Evolutionary conservation across 345 rosid genomes (phyloP).

Genomic region (Eucalyptus regnans): DNA sequence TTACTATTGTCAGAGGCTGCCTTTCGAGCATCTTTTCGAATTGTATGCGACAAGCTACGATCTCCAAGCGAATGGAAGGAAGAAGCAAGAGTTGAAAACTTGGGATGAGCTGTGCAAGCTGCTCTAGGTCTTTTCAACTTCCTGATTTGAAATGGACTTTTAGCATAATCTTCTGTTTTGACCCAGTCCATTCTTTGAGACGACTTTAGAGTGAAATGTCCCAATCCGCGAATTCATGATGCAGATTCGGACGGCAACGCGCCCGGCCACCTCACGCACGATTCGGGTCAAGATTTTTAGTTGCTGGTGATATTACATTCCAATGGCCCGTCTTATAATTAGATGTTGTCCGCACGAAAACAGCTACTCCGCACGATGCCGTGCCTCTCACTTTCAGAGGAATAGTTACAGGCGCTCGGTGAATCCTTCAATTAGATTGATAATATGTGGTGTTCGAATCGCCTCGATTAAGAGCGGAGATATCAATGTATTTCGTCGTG

Average conservation of each 20-base stretch:
- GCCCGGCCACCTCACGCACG: background rate
- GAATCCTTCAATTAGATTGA: background rate
- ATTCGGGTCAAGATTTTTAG: background rate
- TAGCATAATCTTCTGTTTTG: background rate
- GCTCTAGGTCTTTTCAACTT: background rate
- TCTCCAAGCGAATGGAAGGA: background rate
- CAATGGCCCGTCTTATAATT: background rate
- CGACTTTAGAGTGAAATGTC: background rate
- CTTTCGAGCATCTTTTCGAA: background rate
- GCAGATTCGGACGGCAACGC: background rate
- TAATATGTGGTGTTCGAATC: background rate
- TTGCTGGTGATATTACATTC: background rate
- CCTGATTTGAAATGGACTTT: background rate
- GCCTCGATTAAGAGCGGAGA: fast-evolving
- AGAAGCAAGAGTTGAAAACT: background rate
- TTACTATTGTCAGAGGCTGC: background rate
- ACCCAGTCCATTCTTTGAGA: background rate
- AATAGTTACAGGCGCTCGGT: background rate
- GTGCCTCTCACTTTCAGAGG: background rate
- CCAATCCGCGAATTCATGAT: background rate
- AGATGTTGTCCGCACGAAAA: background rate
- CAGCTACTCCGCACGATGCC: background rate
- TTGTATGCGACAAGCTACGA: background rate
- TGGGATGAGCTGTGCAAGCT: background rate
- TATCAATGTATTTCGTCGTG: background rate